Base-by-base conservation (phyloP, 2,329 filamentous ascomycete genomes). In the Celoporthe dispersa region DNA sequence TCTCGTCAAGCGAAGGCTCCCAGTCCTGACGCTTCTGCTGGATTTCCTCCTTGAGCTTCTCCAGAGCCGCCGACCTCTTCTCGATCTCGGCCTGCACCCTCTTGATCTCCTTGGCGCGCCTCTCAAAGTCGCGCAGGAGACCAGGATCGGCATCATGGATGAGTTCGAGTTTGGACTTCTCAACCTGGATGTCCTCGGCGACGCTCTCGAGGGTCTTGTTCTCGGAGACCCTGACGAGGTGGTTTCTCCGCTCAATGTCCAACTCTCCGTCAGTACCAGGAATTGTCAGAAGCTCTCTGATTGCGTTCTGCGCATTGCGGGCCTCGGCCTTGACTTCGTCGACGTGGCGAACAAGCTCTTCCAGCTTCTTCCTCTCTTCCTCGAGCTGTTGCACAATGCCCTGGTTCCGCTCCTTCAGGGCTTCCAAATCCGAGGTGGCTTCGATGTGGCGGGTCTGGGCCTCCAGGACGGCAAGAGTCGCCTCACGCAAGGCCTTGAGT, bases 1-100 rank as follows among this genome's bases (percentile, higher is more conserved):
- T 86, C 31, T 84, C 85, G 74, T 98, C 94, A 2, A 99, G 85
- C 75, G 87, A 83, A 0, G 94, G 94, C 80, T 98, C 96, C 93
- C 94, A 99, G 73, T 87, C 84, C 22, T 83, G 83, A 75, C 91
- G 90, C 68, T 97, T 81, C 51, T 89, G 85, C 0, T 83, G 80
- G 72, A 97, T 95, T 62, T 87, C 84, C 16, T 78, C 77, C 22
- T 84, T 83, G 22, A 91, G 80, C 2, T 84, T 80, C 2, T 84
- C 84, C 12, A 96, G 82, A 67, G 86, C 85, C 6, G 78, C 78
- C 39, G 86, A 84, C 57, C 87, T 83, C 2, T 84, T 81, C 9
- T 86, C 84, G 77, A 90, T 90, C 74, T 84, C 82, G 22, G 81
- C 81, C 71, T 84, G 84, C n/a, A 93, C 81, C 68, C 84, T 86